Percentiles rank a stretch among this genome's conserved stretches.
Evolutionary conservation across 306 rosid genomes (phyloP).

Genomic region (Cucurbita argyrosperma): DNA sequence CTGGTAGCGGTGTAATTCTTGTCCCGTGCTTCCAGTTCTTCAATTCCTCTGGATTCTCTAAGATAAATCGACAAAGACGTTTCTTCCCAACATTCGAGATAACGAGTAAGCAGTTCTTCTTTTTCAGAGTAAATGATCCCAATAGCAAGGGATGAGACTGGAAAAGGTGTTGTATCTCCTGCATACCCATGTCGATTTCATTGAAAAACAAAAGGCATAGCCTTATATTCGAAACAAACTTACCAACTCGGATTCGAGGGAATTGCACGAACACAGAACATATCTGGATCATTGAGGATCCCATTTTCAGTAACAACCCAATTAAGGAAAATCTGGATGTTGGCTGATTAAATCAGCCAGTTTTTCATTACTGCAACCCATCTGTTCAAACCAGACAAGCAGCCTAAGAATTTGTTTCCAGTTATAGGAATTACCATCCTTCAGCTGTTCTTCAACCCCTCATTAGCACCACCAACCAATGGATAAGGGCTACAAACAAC

Average conservation of each 20-base stretch:
- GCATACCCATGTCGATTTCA: conserved; percentile 44
- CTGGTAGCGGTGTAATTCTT: conserved; percentile 25
- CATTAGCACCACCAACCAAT: conserved; percentile 44
- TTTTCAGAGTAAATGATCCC: conserved; percentile 48
- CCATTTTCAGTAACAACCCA: conserved; percentile 44
- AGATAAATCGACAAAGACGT: conserved; percentile 28
- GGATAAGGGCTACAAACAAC: conserved; percentile 39
- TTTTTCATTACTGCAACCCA: conserved; percentile 24
- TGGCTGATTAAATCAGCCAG: conserved; percentile 20
- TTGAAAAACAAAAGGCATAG: conserved; percentile 23
- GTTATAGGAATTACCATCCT: conserved; percentile 24
- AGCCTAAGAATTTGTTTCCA: conserved; percentile 45
- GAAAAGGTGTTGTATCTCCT: conserved; percentile 39
- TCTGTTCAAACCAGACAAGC: conserved; percentile 25
- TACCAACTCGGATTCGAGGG: conserved; percentile 28
- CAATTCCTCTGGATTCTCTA: conserved; percentile 46
- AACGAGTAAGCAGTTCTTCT: conserved; percentile 28
- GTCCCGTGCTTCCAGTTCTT: conserved; percentile 46
- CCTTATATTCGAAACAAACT: conserved; percentile 46
- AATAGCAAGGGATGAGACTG: conserved; percentile 28
- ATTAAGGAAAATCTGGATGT: conserved; percentile 36
- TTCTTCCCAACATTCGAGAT: conserved; percentile 52
- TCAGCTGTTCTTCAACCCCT: conserved; percentile 21
- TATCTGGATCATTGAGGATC: conserved; percentile 31
- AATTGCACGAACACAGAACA: conserved; percentile 32